Percentiles rank a stretch among this genome's conserved stretches.
Evolutionary conservation across 192 early-diverging fungal genomes (phyloP).

Genomic region (Linnemannia schmuckeri): DNA sequence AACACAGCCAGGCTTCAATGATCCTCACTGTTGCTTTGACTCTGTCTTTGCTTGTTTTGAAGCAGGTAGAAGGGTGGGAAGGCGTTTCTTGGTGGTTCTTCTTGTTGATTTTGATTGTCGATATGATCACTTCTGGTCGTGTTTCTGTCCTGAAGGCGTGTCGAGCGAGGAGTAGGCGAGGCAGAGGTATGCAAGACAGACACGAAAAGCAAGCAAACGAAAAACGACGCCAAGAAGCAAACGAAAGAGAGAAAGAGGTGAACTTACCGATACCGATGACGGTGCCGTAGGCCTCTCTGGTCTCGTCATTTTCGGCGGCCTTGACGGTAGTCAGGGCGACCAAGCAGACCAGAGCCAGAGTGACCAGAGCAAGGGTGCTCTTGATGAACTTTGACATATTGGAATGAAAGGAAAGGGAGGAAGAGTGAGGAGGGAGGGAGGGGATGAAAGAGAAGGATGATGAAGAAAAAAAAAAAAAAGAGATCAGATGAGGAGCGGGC

Average conservation of each 20-base stretch:
- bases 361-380: conserved; percentile 51
- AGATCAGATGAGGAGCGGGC: conserved; percentile 17
- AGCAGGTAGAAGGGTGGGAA: background rate
- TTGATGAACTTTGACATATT: conserved; percentile 57
- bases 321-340: conserved; percentile 52
- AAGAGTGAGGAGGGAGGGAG: conserved; percentile 3
- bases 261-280: conserved; percentile 59
- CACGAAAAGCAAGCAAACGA: background rate
- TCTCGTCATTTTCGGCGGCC: conserved; percentile 54
- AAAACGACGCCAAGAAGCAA: background rate
- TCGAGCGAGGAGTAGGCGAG: background rate
- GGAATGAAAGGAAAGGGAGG: conserved; percentile 4
- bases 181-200: background rate
- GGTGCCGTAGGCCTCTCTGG: conserved; percentile 48
- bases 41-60: background rate
- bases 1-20: background rate
- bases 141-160: background rate
- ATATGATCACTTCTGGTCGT: background rate
- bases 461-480: conserved; percentile 21
- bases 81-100: background rate
- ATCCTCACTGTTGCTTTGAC: background rate
- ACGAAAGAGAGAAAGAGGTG: background rate
- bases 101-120: background rate
- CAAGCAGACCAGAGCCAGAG: conserved; percentile 55
- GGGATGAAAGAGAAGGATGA: conserved; percentile 8